phyloP scores from a whole-genome alignment of 371 early-diverging fungal genomes.

The Fennellomyces sp. region DNA sequence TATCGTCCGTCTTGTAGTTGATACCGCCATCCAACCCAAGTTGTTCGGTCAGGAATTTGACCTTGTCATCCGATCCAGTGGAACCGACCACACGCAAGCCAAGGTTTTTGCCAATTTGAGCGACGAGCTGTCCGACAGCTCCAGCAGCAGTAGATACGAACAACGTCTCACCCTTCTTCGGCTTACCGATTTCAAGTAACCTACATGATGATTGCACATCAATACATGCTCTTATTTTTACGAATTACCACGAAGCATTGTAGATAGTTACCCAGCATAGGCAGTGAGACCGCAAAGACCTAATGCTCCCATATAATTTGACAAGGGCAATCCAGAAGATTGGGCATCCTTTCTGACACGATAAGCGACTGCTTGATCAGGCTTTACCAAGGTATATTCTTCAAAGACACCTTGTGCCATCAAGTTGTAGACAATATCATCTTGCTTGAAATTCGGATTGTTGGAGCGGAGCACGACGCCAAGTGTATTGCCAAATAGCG shows the following conservation, averaged over 20 bases:
- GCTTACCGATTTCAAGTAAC: constrained; percentile 18
- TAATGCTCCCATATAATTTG: constrained; percentile 53
- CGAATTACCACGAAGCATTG: too few relatives aligned
- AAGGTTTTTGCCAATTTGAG: constrained; percentile 69
- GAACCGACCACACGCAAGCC: constrained; percentile 74
- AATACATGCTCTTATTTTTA: too few relatives aligned
- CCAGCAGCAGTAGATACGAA: constrained; percentile 58
- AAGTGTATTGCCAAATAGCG: constrained; percentile 61
- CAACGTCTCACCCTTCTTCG: constrained; percentile 52
- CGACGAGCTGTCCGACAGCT: constrained; percentile 61
- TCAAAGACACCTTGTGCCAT: constrained; percentile 54
- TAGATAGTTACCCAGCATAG: constrained; percentile 39
- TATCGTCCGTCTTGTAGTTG: constrained; percentile 79
- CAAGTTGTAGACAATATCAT: constrained; percentile 62
- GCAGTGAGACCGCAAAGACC: constrained; percentile 60
- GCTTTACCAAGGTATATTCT: constrained; percentile 41
- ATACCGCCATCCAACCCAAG: constrained; percentile 76
- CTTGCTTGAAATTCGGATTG: constrained; percentile 54
- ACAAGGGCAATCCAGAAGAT: constrained; percentile 37
- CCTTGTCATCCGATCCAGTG: constrained; percentile 80
- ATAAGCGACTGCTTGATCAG: constrained; percentile 7
- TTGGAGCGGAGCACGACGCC: constrained; percentile 61
- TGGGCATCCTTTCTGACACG: constrained; percentile 37
- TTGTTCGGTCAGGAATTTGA: constrained; percentile 57
- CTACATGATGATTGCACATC: too few relatives aligned